Evolutionary conservation across 768 basidiomycete species (phyloP).

Genomic region (Tricholoma furcatifolium): DNA sequence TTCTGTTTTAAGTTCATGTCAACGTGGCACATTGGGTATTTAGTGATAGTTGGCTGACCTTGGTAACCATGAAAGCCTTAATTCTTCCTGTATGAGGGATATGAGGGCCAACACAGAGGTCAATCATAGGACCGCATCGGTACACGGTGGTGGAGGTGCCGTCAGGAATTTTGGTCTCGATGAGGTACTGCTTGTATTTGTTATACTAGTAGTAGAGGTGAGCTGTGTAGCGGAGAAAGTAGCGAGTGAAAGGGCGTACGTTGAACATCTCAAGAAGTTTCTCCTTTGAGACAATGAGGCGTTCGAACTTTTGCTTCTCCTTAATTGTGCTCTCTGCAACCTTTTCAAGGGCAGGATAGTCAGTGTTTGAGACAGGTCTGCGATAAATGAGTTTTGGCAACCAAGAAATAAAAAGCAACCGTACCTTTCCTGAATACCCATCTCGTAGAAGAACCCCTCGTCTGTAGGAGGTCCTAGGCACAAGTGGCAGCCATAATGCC

Average conservation of each 20-base stretch:
- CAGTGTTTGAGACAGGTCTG: conserved; percentile 75
- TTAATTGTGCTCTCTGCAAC: conserved; percentile 85
- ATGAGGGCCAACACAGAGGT: conserved; percentile 95
- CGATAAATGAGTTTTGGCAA: background rate
- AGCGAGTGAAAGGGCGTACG: conserved; percentile 45
- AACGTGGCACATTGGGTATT: conserved; percentile 3
- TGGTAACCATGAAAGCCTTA: conserved; percentile 96
- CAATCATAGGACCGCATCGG: conserved; percentile 97
- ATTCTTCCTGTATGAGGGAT: conserved; percentile 98
- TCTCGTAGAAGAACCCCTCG: conserved; percentile 99
- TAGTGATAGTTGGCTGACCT: conserved; percentile 47
- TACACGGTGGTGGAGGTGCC: conserved; percentile 97
- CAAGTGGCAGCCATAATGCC: conserved; percentile 95
- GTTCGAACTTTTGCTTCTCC: conserved; percentile 97
- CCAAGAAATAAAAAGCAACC: conserved; percentile 1
- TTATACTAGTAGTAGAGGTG: conserved; percentile 71
- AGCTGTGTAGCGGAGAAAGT: conserved; percentile 1
- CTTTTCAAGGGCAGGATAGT: conserved; percentile 90
- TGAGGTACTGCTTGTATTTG: conserved; percentile 96
- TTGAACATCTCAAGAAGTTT: conserved; percentile 95
- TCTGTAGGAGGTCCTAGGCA: conserved; percentile 97
- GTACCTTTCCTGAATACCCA: conserved; percentile 83
- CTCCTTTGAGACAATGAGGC: conserved; percentile 91
- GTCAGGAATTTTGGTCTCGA: conserved; percentile 93
- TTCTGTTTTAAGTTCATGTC: conserved; percentile 50